phyloP scores from a whole-genome alignment of 1,284 basidiomycete species.

The Malassezia restricta region DNA sequence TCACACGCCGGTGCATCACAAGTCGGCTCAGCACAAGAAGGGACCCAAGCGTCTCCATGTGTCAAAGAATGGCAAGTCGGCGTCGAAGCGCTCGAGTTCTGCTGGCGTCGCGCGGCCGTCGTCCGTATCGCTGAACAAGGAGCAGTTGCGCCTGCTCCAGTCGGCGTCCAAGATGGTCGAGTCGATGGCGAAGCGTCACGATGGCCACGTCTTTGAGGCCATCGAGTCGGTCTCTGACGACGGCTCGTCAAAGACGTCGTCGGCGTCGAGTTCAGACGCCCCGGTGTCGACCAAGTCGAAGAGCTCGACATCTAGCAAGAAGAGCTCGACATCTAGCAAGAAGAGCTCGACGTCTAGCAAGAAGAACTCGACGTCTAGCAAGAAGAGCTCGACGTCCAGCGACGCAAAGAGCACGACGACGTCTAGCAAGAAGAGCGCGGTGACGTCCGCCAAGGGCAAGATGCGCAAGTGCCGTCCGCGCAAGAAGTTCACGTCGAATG shows the following conservation, averaged over 20 bases:
- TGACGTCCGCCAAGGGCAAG: background rate
- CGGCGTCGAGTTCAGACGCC: background rate
- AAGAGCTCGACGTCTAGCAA: background rate
- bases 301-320: background rate
- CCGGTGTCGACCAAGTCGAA: background rate
- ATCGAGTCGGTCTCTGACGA: background rate
- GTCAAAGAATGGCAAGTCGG: too few species aligned
- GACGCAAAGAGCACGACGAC: background rate
- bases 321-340: background rate
- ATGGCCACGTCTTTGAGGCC: background rate
- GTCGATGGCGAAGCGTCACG: background rate
- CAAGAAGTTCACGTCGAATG: background rate
- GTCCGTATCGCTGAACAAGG: too few species aligned
- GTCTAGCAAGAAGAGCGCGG: background rate
- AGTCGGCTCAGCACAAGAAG: too few species aligned
- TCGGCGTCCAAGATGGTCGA: background rate
- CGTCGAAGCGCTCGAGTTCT: too few species aligned
- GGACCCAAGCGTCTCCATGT: too few species aligned
- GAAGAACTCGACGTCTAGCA: too few species aligned
- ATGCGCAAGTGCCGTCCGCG: constrained; percentile 4
- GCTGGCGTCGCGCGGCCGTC: too few species aligned
- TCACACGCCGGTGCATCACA: too few species aligned
- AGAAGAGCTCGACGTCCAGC: too few species aligned
- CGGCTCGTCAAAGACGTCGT: background rate
- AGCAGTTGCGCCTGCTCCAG: too few species aligned